These are phyloP conservation scores for Nadsonia starkeyi-henricii DNA, from an alignment of 1,139 yeast species.

Conservation along the genomic window DNA sequence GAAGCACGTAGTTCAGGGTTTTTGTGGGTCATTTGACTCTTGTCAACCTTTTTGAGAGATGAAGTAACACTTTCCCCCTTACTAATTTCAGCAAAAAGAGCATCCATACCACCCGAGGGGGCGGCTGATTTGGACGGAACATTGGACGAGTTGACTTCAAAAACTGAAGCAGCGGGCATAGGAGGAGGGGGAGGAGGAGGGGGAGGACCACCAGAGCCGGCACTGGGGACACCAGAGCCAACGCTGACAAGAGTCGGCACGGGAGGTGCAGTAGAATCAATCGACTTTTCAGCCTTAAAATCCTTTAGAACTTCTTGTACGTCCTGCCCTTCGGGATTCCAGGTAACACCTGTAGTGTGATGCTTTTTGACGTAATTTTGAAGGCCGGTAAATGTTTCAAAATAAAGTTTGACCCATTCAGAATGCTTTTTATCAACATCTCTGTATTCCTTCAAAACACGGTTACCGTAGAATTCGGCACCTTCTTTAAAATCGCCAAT, in stretches of 20 bases:
- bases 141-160: slow-evolving; percentile 35
- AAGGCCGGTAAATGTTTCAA: slow-evolving; percentile 52
- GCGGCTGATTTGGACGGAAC: slow-evolving; percentile 15
- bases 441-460: slow-evolving; percentile 71
- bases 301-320: slow-evolving; percentile 34
- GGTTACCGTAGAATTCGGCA: slow-evolving; percentile 87
- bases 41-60: slow-evolving; percentile 81
- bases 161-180: slow-evolving; percentile 63
- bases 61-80: slow-evolving; percentile 75
- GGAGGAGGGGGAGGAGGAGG: slow-evolving; percentile 53
- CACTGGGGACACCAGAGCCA: no score
- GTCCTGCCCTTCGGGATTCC: slow-evolving; percentile 45
- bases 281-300: slow-evolving; percentile 14
- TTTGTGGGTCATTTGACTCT: slow-evolving; percentile 88
- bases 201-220: slow-evolving; percentile 26
- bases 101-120: slow-evolving; percentile 49
- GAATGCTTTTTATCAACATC: slow-evolving; percentile 53
- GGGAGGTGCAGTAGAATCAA: slow-evolving; percentile 22
- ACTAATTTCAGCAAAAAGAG: slow-evolving; percentile 85
- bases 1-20: slow-evolving; percentile 62
- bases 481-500: slow-evolving; percentile 81
- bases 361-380: slow-evolving; percentile 58
- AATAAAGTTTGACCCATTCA: slow-evolving; percentile 67
- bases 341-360: slow-evolving; percentile 71
- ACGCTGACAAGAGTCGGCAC: slow-evolving; percentile 17